A percentile compares a stretch with the other conserved stretches of the same genome.
Conservation (phyloP, 208 protist species). For the Leishmania lainsoni region DNA sequence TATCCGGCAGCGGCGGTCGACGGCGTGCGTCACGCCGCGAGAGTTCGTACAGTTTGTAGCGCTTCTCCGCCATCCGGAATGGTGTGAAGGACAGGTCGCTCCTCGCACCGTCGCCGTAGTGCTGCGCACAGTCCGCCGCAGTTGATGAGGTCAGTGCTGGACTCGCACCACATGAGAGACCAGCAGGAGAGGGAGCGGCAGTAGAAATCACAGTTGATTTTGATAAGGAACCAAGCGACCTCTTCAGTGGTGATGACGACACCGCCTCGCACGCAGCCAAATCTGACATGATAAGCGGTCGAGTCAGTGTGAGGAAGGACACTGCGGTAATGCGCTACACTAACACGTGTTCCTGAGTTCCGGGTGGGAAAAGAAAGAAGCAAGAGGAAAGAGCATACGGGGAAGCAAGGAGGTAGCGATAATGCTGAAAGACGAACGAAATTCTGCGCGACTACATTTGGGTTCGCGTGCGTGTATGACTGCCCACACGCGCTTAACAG, state of each 20-base stretch:
- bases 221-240: background rate
- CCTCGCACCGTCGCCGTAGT: constrained; percentile 14
- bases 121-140: constrained; percentile 7
- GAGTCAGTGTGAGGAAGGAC: background rate
- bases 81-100: constrained; percentile 36
- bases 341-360: background rate
- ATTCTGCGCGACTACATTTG: too few relatives aligned
- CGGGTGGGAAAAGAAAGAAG: background rate
- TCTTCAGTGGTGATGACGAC: background rate
- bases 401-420: too few relatives aligned
- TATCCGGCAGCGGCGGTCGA: constrained; percentile 31
- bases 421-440: too few relatives aligned
- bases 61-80: constrained; percentile 60
- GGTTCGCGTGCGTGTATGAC: too few relatives aligned
- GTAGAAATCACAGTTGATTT: background rate
- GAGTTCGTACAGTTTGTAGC: constrained; percentile 74
- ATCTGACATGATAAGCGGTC: background rate
- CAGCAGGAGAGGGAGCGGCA: background rate
- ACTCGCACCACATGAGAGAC: background rate
- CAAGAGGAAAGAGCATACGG: too few relatives aligned
- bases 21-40: constrained; percentile 46
- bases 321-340: background rate
- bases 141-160: background rate
- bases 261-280: background rate
- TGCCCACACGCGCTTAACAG: too few relatives aligned